Evolutionary conservation across 495 filamentous ascomycete species (phyloP).

Genomic region (Aspergillus panamensis): DNA sequence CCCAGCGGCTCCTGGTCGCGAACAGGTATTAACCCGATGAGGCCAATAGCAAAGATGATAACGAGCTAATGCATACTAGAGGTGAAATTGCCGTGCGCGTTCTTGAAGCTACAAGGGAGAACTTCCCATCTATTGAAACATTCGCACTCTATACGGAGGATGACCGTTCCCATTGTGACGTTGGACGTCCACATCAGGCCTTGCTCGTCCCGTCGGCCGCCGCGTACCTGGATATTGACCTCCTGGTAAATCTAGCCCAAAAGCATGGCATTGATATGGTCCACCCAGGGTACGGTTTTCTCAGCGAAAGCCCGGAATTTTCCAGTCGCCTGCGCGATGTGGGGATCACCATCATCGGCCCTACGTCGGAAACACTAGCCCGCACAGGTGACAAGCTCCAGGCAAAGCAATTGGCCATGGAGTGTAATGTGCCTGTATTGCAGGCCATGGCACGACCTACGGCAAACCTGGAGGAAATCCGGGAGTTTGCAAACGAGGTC

Average conservation of each 20-base stretch:
- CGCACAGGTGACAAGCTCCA: conserved; percentile 56
- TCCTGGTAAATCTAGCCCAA: conserved; percentile 44
- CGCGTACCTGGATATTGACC: conserved; percentile 49
- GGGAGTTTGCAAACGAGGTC: conserved; percentile 40
- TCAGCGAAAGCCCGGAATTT: conserved; percentile 57
- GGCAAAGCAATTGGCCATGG: conserved; percentile 50
- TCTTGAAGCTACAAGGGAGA: conserved; percentile 52
- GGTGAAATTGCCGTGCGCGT: conserved; percentile 62
- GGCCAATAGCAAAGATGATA: neutral
- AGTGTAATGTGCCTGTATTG: conserved; percentile 53
- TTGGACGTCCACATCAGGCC: conserved; percentile 43
- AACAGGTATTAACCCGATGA: conserved; percentile 45
- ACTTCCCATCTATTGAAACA: conserved; percentile 45
- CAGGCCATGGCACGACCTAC: conserved; percentile 47
- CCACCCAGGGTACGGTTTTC: conserved; percentile 62
- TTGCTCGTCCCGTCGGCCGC: conserved; percentile 48
- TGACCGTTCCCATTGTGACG: conserved; percentile 51
- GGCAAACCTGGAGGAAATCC: conserved; percentile 33
- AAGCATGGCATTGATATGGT: conserved; percentile 53
- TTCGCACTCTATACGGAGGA: conserved; percentile 51
- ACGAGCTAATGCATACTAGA: conserved; percentile 31
- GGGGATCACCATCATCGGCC: conserved; percentile 50
- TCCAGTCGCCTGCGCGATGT: conserved; percentile 48
- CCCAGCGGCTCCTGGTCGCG: conserved; percentile 53
- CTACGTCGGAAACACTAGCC: conserved; percentile 48